Evolutionary conservation across 163 green algal genomes (phyloP), one percentile per base, ranked within the genome.

Genomic region (Chlamydomonas reinhardtii): DNA sequence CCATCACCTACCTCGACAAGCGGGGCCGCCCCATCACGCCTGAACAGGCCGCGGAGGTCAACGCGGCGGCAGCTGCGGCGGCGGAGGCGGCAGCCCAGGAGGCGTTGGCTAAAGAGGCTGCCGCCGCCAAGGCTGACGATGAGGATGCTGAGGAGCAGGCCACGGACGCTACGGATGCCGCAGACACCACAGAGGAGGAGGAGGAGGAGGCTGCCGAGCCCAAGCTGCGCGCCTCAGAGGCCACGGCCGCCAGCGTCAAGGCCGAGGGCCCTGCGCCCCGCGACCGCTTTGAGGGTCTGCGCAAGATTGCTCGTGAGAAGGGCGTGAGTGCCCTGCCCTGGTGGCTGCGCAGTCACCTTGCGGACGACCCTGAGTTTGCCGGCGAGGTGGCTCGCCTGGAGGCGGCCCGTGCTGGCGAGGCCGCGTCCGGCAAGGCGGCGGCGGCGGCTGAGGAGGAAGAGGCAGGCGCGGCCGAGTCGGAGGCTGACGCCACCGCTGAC

Each of bases 301-400:
- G 48, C 9, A 29, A 43, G 14, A 37, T 71, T 20, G 66, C 66
- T n/a, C 66, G 66, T 3, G 17, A 73, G 31, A 25, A 25, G 15
- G 66, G 66, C 31, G 31, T 73, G 31, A 4, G 31, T 32, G 19
- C 8, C 4, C 31, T 39, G 14, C 31, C 66, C 20, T 27, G 20
- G 31, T 39, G 31, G 66, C 31, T 34, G 11, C 66, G 66, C 31
- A 0, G 4, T 15, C 16, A 39, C 31, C 11, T 73, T 9, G 31
- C 31, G n/a, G 66, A 73, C 31, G 66, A 73, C 31, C 66, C 66
- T 9, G 66, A 73, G 66, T 73, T 73, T 17, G 66, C 39, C 4
- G 65, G 22, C 37, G 35, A 83, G 76, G 76, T 83, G 61, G 34
- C 62, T 19, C 37, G 32, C 34, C 61, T 48, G 27, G 76, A 74